Conservation (phyloP, 2,329 filamentous ascomycete genomes). For the Xylaria sp. region DNA sequence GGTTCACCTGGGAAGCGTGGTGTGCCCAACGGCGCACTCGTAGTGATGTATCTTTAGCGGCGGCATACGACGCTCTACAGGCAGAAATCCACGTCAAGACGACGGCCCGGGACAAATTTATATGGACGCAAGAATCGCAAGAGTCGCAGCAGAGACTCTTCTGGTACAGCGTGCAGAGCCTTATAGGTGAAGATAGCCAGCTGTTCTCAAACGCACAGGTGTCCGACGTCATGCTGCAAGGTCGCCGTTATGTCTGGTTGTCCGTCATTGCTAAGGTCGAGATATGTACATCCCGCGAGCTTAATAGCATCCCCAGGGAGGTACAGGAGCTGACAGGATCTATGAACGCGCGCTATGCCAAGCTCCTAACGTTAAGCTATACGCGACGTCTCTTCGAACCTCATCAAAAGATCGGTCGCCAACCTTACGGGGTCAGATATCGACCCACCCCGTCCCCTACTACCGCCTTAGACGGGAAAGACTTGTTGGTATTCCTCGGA, state of each 20-base stretch:
- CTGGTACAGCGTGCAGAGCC: background rate
- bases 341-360: background rate
- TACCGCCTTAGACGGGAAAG: background rate
- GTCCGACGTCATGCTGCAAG: background rate
- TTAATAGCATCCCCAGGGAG: background rate
- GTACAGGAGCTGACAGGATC: background rate
- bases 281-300: background rate
- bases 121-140: background rate
- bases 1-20: background rate
- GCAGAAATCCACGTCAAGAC: background rate
- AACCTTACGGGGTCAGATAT: slow-evolving; percentile 7
- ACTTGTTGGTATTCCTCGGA: background rate
- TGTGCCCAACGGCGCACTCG: background rate
- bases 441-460: background rate
- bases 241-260: background rate
- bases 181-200: background rate
- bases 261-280: slow-evolving; percentile 3
- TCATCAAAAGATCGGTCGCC: background rate
- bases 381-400: background rate
- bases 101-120: background rate
- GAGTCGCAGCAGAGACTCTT: background rate
- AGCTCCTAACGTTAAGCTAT: slow-evolving; percentile 1
- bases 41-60: background rate
- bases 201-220: background rate
- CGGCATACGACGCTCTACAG: background rate